Evolutionary conservation across 257 asterid species (phyloP).

Genomic region (Przewalskia tangutica): DNA sequence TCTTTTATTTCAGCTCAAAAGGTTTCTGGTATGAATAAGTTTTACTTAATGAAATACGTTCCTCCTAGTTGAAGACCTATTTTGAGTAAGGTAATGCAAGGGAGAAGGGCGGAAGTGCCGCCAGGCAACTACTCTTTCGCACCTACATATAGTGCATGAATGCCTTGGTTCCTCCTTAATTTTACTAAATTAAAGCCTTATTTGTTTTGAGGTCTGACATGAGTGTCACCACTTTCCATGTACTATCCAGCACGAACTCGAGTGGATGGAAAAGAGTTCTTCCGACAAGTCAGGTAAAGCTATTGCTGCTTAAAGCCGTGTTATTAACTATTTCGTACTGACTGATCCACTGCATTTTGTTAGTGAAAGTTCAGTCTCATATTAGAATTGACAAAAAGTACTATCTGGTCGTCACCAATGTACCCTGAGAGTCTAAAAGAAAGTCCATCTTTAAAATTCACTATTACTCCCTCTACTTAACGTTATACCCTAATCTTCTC

Average conservation of each 20-base stretch:
- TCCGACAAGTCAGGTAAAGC: conserved; percentile 89
- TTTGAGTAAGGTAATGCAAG: not conserved
- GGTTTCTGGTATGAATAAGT: not conserved
- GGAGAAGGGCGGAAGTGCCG: not conserved
- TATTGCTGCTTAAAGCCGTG: not conserved
- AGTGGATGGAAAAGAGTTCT: conserved; percentile 95
- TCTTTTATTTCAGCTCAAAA: not conserved
- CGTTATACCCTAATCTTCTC: not conserved
- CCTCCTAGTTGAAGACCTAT: not conserved
- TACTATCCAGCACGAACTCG: conserved; percentile 61
- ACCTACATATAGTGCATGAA: not conserved
- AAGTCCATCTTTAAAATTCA: not conserved
- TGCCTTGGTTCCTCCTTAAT: not conserved
- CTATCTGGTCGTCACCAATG: not conserved
- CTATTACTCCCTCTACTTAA: not conserved
- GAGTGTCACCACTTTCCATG: not conserved
- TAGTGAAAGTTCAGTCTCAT: not conserved
- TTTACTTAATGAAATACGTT: not conserved
- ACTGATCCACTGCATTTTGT: not conserved
- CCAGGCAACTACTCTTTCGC: not conserved
- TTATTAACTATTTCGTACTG: not conserved
- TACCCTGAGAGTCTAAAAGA: not conserved
- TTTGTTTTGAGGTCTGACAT: not conserved
- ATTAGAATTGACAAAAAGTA: not conserved
- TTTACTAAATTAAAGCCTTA: not conserved